Percentiles rank a stretch among this genome's conserved stretches.
Evolutionary conservation across 345 rosid genomes (phyloP).

Genomic region (Syzygium jambos): DNA sequence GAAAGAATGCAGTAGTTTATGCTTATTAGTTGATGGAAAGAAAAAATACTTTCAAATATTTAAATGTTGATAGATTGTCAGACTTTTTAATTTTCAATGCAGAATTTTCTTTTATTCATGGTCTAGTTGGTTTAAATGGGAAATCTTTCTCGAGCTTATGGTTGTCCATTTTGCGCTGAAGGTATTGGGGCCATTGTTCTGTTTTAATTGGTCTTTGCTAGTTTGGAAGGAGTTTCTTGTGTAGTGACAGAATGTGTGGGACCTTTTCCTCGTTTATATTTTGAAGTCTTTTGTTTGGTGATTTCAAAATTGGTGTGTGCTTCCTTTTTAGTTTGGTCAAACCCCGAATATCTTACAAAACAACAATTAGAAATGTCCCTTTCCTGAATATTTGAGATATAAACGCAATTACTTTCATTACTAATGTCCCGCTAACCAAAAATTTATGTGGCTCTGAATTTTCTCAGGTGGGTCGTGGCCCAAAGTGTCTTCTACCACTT

Average conservation of each 20-base stretch:
- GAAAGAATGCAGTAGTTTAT: not conserved
- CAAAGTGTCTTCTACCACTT: slow-evolving; percentile 46
- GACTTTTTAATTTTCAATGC: not conserved
- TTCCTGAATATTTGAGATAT: not conserved
- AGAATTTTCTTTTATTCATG: not conserved
- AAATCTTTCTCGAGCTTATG: not conserved
- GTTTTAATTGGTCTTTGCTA: not conserved
- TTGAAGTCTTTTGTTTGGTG: not conserved
- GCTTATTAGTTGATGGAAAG: not conserved
- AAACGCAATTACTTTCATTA: not conserved
- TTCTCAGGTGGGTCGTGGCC: slow-evolving; percentile 41
- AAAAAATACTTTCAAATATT: not conserved
- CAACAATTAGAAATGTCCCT: not conserved
- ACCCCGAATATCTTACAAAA: not conserved
- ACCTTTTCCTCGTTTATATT: not conserved
- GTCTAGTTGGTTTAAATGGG: not conserved
- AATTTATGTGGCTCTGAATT: not conserved
- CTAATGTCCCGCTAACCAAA: not conserved
- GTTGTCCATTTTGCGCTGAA: not conserved
- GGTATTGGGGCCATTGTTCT: not conserved
- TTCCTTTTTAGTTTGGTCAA: not conserved
- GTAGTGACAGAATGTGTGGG: not conserved
- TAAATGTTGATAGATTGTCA: not conserved
- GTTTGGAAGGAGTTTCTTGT: not conserved
- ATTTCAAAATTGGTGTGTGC: not conserved